phyloP scores from a whole-genome alignment of 164 flowering plant species.

The Buxus sempervirens region DNA sequence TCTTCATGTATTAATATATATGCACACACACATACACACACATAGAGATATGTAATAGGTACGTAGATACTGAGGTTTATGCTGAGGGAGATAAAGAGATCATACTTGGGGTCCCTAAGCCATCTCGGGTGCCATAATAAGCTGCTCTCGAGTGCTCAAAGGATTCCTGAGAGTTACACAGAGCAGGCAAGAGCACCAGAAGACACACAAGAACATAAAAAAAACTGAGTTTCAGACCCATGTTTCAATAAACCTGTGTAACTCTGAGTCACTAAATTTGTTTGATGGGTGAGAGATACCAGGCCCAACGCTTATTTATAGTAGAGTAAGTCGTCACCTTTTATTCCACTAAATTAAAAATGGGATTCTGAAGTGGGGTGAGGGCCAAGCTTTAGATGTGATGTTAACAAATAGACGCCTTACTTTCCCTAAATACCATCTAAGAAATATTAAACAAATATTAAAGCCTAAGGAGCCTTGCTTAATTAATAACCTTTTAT shows the following conservation, averaged over 20 bases:
- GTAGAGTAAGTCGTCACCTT: slow-evolving; percentile 7
- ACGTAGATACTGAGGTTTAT: no score
- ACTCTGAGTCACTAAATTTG: background rate
- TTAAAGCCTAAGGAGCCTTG: background rate
- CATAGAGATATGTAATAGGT: no score
- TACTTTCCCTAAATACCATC: slow-evolving; percentile 13
- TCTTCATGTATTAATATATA: background rate
- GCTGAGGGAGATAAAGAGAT: background rate
- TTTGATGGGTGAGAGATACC: slow-evolving; percentile 13
- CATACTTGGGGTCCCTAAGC: slow-evolving; percentile 76
- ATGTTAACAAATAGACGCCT: slow-evolving; percentile 11
- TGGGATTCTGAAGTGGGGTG: slow-evolving; percentile 9
- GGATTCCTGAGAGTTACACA: slow-evolving; percentile 37
- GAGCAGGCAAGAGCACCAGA: slow-evolving; percentile 37
- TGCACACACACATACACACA: no score
- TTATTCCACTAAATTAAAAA: slow-evolving; percentile 9
- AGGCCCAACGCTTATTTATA: slow-evolving; percentile 25
- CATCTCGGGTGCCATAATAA: slow-evolving; percentile 80
- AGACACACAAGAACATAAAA: slow-evolving; percentile 13
- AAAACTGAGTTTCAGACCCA: slow-evolving; percentile 12
- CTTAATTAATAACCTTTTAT: slow-evolving; percentile 3
- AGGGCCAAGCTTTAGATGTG: background rate
- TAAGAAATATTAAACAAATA: background rate
- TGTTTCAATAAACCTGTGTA: background rate
- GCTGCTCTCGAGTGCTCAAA: slow-evolving; percentile 63